A percentile compares a stretch with the other conserved stretches of the same genome.
Conservation (phyloP, 1,284 basidiomycete species). For the Abortiporus biennis region DNA sequence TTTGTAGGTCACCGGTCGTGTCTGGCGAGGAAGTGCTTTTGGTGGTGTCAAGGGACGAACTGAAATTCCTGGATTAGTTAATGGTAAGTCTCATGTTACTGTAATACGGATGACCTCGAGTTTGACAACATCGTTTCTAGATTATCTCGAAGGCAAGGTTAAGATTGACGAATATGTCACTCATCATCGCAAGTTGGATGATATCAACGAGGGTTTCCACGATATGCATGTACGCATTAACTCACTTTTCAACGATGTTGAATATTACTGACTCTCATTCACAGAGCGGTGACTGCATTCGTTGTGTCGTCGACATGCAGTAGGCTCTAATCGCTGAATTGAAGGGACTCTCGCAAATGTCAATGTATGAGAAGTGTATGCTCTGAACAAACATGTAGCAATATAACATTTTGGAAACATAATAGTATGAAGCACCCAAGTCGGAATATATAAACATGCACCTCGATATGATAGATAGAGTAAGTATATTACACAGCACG, state of each 20-base stretch:
- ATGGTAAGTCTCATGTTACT: constrained; percentile 40
- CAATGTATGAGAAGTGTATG: background rate
- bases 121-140: constrained; percentile 29
- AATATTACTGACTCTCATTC: background rate
- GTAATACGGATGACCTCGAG: background rate
- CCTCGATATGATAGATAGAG: too few species aligned
- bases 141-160: constrained; percentile 68
- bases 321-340: too few species aligned
- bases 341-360: background rate
- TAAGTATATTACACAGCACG: constrained; percentile 25
- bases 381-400: constrained; percentile 1
- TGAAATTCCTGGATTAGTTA: constrained; percentile 86
- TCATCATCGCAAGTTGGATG: constrained; percentile 66
- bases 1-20: constrained; percentile 72
- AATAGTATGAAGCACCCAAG: too few species aligned
- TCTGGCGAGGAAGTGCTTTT: constrained; percentile 95
- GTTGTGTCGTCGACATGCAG: constrained; percentile 86
- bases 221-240: constrained; percentile 86
- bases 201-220: constrained; percentile 88
- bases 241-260: background rate
- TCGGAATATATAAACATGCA: too few species aligned
- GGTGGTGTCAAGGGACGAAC: constrained; percentile 98
- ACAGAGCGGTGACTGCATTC: constrained; percentile 85
- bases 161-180: constrained; percentile 91
- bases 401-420: too few species aligned